Evolutionary conservation across 805 yeast species (phyloP).

Genomic region (Kuraishia capsulata): DNA sequence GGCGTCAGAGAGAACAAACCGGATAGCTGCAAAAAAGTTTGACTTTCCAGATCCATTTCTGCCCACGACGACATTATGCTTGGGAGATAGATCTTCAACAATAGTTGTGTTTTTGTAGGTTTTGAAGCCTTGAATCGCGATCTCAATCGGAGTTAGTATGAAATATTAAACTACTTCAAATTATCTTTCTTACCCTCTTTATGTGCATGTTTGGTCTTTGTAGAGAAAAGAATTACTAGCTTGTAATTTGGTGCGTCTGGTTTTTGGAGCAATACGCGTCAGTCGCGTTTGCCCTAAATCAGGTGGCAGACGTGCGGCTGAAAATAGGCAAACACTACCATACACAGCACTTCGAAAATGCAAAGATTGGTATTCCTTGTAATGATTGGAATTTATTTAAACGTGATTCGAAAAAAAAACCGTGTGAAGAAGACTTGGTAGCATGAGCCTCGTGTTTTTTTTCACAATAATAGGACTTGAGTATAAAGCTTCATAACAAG

Average conservation of each 20-base stretch:
- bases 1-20: slow-evolving; percentile 88
- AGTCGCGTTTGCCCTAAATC: too few species aligned
- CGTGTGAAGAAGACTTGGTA: background rate
- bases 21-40: slow-evolving; percentile 88
- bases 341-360: too few species aligned
- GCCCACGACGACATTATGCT: slow-evolving; percentile 82
- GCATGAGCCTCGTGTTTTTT: too few species aligned
- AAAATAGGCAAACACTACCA: background rate
- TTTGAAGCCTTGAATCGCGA: slow-evolving; percentile 85
- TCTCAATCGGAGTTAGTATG: slow-evolving; percentile 19
- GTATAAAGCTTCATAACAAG: background rate
- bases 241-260: too few species aligned
- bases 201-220: slow-evolving; percentile 14
- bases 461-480: background rate
- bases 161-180: too few species aligned
- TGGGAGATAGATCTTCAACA: slow-evolving; percentile 69
- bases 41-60: slow-evolving; percentile 96
- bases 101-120: slow-evolving; percentile 81
- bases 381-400: background rate
- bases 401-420: background rate
- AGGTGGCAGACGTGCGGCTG: too few species aligned
- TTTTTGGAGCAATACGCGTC: too few species aligned
- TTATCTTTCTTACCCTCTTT: slow-evolving; percentile 17
- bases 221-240: too few species aligned
- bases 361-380: background rate